Evolutionary conservation across 1,284 basidiomycete species (phyloP).

Genomic region (Rhodotorula sp.): DNA sequence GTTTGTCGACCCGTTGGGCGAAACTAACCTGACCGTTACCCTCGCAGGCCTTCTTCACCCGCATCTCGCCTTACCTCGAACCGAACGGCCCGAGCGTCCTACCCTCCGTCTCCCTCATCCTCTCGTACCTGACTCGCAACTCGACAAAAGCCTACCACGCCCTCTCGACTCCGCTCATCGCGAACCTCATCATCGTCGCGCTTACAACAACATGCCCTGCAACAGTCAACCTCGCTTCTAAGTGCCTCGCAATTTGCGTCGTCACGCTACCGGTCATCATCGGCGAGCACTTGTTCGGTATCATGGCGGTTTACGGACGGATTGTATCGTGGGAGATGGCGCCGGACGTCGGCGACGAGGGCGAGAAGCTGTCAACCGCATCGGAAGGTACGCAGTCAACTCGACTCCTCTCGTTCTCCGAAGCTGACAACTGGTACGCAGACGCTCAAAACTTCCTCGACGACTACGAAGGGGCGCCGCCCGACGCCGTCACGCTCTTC

Average conservation of each 20-base stretch:
- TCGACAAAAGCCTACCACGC: conserved; percentile 34
- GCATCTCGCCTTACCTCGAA: conserved; percentile 13
- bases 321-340: conserved; percentile 32
- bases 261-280: conserved; percentile 36
- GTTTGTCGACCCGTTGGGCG: background rate
- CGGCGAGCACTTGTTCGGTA: conserved; percentile 34
- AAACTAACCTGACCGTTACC: background rate
- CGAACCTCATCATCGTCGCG: conserved; percentile 21
- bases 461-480: conserved; percentile 21
- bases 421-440: background rate
- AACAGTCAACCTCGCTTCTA: conserved; percentile 22
- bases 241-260: conserved; percentile 31
- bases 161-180: conserved; percentile 26
- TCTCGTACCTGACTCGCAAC: conserved; percentile 33
- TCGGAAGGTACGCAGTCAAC: background rate
- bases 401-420: no score
- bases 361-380: background rate
- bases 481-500: conserved; percentile 54
- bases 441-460: conserved; percentile 8
- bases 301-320: conserved; percentile 31
- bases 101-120: conserved; percentile 27
- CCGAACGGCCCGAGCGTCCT: conserved; percentile 16
- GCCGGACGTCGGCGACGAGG: conserved; percentile 1
- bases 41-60: conserved; percentile 28
- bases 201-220: conserved; percentile 17